phyloP scores from a whole-genome alignment of 148 eudicot genomes.

The Chenopodium suecicum region DNA sequence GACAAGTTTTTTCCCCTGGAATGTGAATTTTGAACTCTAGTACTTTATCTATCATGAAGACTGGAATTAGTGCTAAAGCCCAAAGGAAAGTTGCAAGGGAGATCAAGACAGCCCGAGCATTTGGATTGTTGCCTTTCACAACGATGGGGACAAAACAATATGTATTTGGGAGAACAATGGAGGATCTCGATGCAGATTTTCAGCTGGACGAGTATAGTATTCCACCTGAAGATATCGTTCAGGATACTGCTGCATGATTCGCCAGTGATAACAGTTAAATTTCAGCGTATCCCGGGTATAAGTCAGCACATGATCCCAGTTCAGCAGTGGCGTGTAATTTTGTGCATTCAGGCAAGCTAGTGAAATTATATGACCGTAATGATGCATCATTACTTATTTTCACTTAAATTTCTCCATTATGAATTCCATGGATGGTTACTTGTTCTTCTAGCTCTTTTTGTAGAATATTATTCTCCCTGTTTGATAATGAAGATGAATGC shows the following conservation, averaged over 20 bases:
- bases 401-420: neutral
- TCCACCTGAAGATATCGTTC: slow-evolving; percentile 32
- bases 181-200: slow-evolving; percentile 56
- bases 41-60: slow-evolving; percentile 38
- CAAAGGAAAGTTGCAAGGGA: slow-evolving; percentile 94
- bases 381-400: neutral
- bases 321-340: neutral
- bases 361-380: neutral
- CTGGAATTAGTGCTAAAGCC: slow-evolving; percentile 89
- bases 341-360: neutral
- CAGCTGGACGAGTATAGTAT: slow-evolving; percentile 35
- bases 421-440: neutral
- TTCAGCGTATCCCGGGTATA: neutral
- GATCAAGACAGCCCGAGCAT: slow-evolving; percentile 91
- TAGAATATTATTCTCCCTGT: neutral
- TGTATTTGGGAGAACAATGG: slow-evolving; percentile 63
- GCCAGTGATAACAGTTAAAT: neutral
- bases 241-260: slow-evolving; percentile 24
- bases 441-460: neutral
- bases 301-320: neutral
- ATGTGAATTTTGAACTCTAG: neutral
- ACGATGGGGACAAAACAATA: slow-evolving; percentile 76
- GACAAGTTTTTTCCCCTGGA: neutral
- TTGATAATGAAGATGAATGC: neutral
- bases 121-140: slow-evolving; percentile 86